Evolutionary conservation across 2,329 filamentous ascomycete genomes (phyloP), one percentile per base, ranked within the genome.

Genomic region (Aureobasidium sp.): DNA sequence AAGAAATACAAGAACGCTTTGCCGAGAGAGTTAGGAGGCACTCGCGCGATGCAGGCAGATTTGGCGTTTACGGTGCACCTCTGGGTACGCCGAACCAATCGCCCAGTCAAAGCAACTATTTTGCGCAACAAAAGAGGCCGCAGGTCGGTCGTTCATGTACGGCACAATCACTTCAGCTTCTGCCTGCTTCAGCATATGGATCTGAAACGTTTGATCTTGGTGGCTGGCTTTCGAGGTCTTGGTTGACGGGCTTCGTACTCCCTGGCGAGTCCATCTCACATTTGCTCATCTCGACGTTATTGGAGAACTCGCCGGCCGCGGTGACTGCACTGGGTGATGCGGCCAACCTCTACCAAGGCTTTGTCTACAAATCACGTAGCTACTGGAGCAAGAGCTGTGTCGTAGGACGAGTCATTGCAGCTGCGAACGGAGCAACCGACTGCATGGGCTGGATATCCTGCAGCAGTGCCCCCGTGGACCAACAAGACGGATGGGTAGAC

Each of bases 381-480:
- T 85, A 79, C 76, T 85, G 82, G 82, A 84, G 81, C 68, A 84
- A 83, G 68, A 74, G 73, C 47, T 82, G 78, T 42, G 74, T 84
- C 36, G 75, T 83, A n/a, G 80, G 79, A 0, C 76, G 81, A 31
- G 80, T 85, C 0, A 63, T 85, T 31, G 78, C 78, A 37, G 75
- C 78, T 45, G 59, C 76, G 31, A 69, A 75, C 8, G 77, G 74
- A 15, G 75, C 77, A 6, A 71, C 72, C 39, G 79, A 81, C 57
- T 82, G 79, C 62, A 82, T 84, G 79, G 82, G 81, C 7, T 85
- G 82, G 82, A 74, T 83, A 5, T 75, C 74, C 9, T 56, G 45
- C 22, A 63, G 72, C 9, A 70, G 74, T 31, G 65, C 78, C 3
- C 79, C 80, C 2, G 69, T 71, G 11, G 71, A 74, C 41, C 65